Evolutionary conservation across 495 filamentous ascomycete species (phyloP).

Genomic region (Neurospora tetraspora): DNA sequence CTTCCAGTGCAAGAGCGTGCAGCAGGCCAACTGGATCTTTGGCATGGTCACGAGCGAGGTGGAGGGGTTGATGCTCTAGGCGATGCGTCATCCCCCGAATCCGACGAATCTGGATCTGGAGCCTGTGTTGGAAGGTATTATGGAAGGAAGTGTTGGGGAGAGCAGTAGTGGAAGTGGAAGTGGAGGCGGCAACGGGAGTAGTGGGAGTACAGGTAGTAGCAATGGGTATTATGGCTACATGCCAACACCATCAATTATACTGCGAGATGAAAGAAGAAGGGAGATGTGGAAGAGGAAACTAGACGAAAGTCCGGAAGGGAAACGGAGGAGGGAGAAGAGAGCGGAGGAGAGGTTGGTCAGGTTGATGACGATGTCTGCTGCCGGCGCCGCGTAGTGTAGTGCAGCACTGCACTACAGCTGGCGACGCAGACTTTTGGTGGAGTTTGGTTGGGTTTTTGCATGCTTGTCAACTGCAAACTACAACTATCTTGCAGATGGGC

Average conservation of each 20-base stretch:
- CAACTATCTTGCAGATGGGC: not conserved
- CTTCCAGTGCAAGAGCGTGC: conserved; percentile 51
- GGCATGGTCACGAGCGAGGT: conserved; percentile 36
- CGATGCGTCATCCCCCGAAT: not conserved
- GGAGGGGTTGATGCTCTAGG: conserved; percentile 22
- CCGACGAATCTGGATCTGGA: not conserved
- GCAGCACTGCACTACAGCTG: not conserved
- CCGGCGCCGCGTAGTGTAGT: not conserved
- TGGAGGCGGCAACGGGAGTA: not conserved
- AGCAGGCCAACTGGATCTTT: conserved; percentile 38
- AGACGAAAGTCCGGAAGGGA: not conserved
- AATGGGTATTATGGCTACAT: not conserved
- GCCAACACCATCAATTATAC: not conserved
- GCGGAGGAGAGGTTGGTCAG: not conserved
- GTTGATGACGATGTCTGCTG: not conserved
- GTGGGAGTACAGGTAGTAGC: not conserved
- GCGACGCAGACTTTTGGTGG: not conserved
- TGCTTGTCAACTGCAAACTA: not conserved
- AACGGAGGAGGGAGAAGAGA: not conserved
- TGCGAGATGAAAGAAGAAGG: not conserved
- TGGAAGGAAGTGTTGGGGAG: not conserved
- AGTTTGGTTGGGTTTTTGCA: not conserved
- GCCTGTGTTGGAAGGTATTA: not conserved
- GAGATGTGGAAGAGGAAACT: not conserved
- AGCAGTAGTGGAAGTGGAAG: not conserved